Evolutionary conservation across 2,329 filamentous ascomycete species (phyloP).

Genomic region (Ophiosphaerella herpotricha): DNA sequence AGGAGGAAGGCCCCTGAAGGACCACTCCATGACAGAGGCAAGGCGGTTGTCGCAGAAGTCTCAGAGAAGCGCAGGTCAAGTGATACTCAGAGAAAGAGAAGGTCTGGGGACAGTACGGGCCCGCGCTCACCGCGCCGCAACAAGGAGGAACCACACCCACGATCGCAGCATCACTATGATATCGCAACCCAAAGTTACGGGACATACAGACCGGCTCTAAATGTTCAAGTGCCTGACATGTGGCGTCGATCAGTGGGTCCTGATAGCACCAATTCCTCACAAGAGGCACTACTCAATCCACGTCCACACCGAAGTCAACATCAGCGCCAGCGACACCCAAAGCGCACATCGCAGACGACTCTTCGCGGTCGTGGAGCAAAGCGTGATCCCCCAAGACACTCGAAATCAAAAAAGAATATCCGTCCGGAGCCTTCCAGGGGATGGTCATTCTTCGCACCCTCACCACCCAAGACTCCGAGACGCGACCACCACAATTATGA

Average conservation of each 20-base stretch:
- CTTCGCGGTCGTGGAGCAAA: slow-evolving; percentile 43
- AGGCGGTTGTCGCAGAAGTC: slow-evolving; percentile 25
- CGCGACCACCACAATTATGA: slow-evolving; percentile 30
- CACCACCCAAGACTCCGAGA: slow-evolving; percentile 36
- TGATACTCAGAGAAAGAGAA: slow-evolving; percentile 31
- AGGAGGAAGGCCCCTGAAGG: slow-evolving; percentile 31
- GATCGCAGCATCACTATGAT: slow-evolving; percentile 21
- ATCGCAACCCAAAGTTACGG: slow-evolving; percentile 23
- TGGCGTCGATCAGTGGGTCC: slow-evolving; percentile 35
- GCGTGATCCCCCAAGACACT: slow-evolving; percentile 39
- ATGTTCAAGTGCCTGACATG: slow-evolving; percentile 33
- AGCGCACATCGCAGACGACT: slow-evolving; percentile 40
- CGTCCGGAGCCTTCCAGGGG: slow-evolving; percentile 29
- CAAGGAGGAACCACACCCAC: slow-evolving; percentile 25
- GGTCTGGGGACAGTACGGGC: slow-evolving; percentile 27
- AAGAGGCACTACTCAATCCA: slow-evolving; percentile 43
- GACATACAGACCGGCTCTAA: slow-evolving; percentile 24
- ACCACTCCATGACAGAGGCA: slow-evolving; percentile 30
- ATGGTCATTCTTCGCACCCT: slow-evolving; percentile 38
- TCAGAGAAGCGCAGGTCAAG: slow-evolving; percentile 40
- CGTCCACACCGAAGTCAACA: slow-evolving; percentile 41
- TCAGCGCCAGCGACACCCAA: slow-evolving; percentile 39
- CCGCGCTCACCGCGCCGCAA: slow-evolving; percentile 30
- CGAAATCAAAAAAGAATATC: slow-evolving; percentile 37
- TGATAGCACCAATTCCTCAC: slow-evolving; percentile 34